Percentiles rank a stretch among this genome's conserved stretches.
Evolutionary conservation across 2,329 filamentous ascomycete genomes (phyloP).

Genomic region (Cordyceps pruinosa): DNA sequence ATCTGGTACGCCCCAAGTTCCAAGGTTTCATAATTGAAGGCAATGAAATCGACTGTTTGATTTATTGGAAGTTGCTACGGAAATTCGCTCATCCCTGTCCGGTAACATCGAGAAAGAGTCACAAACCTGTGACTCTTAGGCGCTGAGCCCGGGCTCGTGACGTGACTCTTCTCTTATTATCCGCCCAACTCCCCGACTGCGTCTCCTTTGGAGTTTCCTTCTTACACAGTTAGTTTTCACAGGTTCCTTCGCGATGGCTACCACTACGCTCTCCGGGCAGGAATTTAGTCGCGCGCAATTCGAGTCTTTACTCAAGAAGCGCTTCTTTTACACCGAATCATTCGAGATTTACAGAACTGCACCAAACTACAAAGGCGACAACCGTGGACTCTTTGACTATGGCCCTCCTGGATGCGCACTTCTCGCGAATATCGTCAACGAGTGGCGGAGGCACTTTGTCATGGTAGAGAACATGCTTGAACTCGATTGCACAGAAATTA

Average conservation of each 20-base stretch:
- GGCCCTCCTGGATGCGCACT: conserved; percentile 15
- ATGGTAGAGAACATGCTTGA: conserved; percentile 30
- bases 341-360: conserved; percentile 54
- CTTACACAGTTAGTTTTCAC: no score
- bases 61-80: no score
- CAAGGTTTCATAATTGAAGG: no score
- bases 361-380: conserved; percentile 11
- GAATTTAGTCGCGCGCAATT: conserved; percentile 52
- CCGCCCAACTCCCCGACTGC: no score
- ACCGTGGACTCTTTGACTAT: conserved; percentile 16
- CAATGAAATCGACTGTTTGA: no score
- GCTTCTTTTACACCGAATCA: conserved; percentile 59
- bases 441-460: conserved; percentile 15
- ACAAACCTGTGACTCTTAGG: no score
- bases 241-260: not conserved
- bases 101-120: no score
- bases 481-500: conserved; percentile 63
- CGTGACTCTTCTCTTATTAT: no score
- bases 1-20: no score
- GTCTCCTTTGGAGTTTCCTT: no score
- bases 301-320: conserved; percentile 57
- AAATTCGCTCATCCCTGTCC: no score
- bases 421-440: conserved; percentile 15
- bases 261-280: not conserved
- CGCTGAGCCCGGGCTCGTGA: no score